Base-by-base conservation (phyloP, 352 stramenopile species). In the Pythium chondricola region DNA sequence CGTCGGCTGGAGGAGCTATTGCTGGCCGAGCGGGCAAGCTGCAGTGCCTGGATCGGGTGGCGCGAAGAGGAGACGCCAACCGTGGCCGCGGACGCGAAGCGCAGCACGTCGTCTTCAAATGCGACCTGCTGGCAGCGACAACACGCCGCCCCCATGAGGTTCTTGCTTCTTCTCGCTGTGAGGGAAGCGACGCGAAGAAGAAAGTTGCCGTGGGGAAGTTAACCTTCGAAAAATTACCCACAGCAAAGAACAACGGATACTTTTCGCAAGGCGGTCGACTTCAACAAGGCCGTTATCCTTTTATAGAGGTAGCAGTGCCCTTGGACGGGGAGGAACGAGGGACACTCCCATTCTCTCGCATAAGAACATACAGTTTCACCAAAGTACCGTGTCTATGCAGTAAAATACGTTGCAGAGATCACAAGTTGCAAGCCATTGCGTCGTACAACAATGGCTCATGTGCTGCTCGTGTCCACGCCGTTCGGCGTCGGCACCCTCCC, bases 401-500 rank as follows among this genome's bases (percentile, higher is more conserved):
- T n/a, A n/a, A n/a, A n/a, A n/a, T n/a, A n/a, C n/a, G n/a, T n/a
- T n/a, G n/a, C n/a, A n/a, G n/a, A n/a, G n/a, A n/a, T n/a, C n/a
- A n/a, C n/a, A n/a, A n/a, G n/a, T n/a, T n/a, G n/a, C n/a, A n/a
- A n/a, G n/a, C n/a, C n/a, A n/a, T n/a, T n/a, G n/a, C n/a, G n/a
- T n/a, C n/a, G n/a, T n/a, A n/a, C n/a, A n/a, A n/a, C 42, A 9
- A 63, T 46, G 44, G 43, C 30, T 17, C 50, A 53, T 44, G 52
- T 25, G 24, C 50, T 64, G 40, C 59, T 76, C 17, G 79, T 90
- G 9, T 65, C 71, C 26, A 90, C 79, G 25, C 79, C 79, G 1
- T 88, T 85, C 58, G 79, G 79, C 56, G 80, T 85, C 43, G 79
- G 79, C 5, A 67, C 71, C 2, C 48, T 89, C 21, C 67, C 65